phyloP scores from a whole-genome alignment of 805 yeast species.

The Suhomyces sp. region DNA sequence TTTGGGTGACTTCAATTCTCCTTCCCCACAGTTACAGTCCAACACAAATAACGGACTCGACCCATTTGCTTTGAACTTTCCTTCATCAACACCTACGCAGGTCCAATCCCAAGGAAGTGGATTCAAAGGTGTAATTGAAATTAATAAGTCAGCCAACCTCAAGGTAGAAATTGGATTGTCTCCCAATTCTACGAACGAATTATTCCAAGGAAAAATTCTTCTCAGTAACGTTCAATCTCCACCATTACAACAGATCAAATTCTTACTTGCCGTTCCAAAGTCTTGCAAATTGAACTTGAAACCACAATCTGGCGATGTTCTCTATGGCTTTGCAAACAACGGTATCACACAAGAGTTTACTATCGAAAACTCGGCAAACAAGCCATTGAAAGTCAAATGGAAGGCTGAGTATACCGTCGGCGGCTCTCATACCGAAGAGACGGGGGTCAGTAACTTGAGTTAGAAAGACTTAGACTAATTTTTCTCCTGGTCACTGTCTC shows the following conservation, averaged over 20 bases:
- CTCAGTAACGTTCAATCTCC: slow-evolving; percentile 51
- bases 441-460: slow-evolving; percentile 47
- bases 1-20: slow-evolving; percentile 39
- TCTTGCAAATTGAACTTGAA: slow-evolving; percentile 54
- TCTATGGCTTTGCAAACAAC: slow-evolving; percentile 48
- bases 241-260: slow-evolving; percentile 51
- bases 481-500: too few species aligned
- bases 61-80: slow-evolving; percentile 42
- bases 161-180: slow-evolving; percentile 48
- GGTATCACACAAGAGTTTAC: slow-evolving; percentile 55
- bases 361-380: slow-evolving; percentile 33
- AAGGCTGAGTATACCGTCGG: slow-evolving; percentile 56
- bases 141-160: slow-evolving; percentile 47
- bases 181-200: slow-evolving; percentile 34
- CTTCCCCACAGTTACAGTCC: slow-evolving; percentile 40
- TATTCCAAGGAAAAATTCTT: slow-evolving; percentile 43
- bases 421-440: slow-evolving; percentile 51
- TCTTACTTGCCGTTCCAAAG: slow-evolving; percentile 72
- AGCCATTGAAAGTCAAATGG: slow-evolving; percentile 70
- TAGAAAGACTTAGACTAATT: slow-evolving; percentile 2
- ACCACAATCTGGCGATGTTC: slow-evolving; percentile 57
- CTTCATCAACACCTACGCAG: slow-evolving; percentile 36
- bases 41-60: slow-evolving; percentile 31
- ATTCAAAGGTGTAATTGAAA: slow-evolving; percentile 20
- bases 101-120: slow-evolving; percentile 16